A percentile compares a stretch with the other conserved stretches of the same genome.
phyloP scores from a whole-genome alignment of 2,329 filamentous ascomycete genomes.

The Colletotrichum lini region DNA sequence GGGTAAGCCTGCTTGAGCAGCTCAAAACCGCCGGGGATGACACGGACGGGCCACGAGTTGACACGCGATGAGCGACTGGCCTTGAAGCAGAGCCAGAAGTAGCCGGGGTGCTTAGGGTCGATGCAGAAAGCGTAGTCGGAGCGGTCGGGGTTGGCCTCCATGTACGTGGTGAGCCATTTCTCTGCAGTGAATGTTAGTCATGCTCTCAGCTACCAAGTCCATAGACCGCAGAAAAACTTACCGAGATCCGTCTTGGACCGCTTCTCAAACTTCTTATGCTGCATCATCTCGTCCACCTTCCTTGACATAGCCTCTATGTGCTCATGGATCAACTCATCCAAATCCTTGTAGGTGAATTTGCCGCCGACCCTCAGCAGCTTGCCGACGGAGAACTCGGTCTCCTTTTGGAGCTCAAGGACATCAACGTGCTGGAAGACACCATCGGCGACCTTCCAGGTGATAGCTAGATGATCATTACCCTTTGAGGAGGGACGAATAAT shows the following conservation, averaged over 20 bases:
- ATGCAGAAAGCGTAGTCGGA: constrained; percentile 97
- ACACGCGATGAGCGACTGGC: constrained; percentile 82
- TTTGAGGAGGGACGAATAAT: constrained; percentile 97
- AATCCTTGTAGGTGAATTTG: constrained; percentile 93
- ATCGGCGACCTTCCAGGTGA: constrained; percentile 98
- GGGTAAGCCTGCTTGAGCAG: constrained; percentile 91
- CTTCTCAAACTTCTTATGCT: constrained; percentile 88
- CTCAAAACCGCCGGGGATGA: constrained; percentile 94
- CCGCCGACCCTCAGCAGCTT: constrained; percentile 87
- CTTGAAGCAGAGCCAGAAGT: constrained; percentile 98
- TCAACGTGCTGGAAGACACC: constrained; percentile 98
- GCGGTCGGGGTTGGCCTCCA: constrained; percentile 93
- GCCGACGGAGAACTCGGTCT: constrained; percentile 95
- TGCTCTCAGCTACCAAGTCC: background rate
- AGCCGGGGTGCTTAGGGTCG: constrained; percentile 90
- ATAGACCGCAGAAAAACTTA: constrained; percentile 62
- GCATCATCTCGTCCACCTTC: constrained; percentile 97
- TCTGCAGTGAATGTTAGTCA: constrained; percentile 66
- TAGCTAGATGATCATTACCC: constrained; percentile 92
- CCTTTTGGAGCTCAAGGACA: constrained; percentile 95
- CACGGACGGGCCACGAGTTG: constrained; percentile 86
- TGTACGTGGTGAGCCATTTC: constrained; percentile 96
- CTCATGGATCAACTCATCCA: constrained; percentile 96
- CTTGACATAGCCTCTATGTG: constrained; percentile 98
- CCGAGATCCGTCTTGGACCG: constrained; percentile 82